A percentile compares a stretch with the other conserved stretches of the same genome.
These are phyloP conservation scores for Neurospora sp. DNA, from an alignment of 2,329 filamentous ascomycete species.

Conservation along the genomic window DNA sequence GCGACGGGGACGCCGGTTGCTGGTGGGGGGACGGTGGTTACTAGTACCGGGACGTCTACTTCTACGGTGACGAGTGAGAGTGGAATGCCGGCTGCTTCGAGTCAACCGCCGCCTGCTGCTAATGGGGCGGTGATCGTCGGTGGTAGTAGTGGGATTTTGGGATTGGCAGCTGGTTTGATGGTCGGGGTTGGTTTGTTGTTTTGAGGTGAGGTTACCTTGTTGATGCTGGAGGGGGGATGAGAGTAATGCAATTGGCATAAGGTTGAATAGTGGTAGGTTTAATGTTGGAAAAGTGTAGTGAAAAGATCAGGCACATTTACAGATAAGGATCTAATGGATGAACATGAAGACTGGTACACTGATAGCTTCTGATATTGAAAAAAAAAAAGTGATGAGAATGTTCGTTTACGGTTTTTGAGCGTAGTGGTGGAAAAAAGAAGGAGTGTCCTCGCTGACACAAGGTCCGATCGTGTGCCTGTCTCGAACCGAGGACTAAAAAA, in stretches of 20 bases:
- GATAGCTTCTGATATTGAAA: neutral
- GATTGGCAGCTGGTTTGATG: neutral
- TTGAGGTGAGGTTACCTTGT: neutral
- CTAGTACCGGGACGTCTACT: neutral
- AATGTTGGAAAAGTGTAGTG: neutral
- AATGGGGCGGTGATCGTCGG: neutral
- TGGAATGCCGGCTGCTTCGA: neutral
- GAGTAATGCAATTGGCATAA: neutral
- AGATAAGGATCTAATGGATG: neutral
- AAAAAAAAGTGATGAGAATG: neutral
- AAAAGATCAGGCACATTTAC: neutral
- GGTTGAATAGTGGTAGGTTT: neutral
- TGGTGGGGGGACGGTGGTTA: neutral
- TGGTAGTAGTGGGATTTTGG: neutral
- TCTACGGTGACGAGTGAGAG: neutral
- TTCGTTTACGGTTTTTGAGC: rapidly evolving
- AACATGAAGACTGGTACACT: neutral
- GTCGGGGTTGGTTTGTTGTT: neutral
- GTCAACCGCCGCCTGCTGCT: neutral
- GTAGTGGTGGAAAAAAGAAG: neutral
- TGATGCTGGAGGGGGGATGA: neutral
- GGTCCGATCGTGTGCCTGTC: neutral
- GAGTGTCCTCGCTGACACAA: neutral
- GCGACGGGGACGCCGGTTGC: neutral
- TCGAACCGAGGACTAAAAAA: neutral